Evolutionary conservation across 176 grass and related monocot species (phyloP).

Genomic region (Triticum aestivum): DNA sequence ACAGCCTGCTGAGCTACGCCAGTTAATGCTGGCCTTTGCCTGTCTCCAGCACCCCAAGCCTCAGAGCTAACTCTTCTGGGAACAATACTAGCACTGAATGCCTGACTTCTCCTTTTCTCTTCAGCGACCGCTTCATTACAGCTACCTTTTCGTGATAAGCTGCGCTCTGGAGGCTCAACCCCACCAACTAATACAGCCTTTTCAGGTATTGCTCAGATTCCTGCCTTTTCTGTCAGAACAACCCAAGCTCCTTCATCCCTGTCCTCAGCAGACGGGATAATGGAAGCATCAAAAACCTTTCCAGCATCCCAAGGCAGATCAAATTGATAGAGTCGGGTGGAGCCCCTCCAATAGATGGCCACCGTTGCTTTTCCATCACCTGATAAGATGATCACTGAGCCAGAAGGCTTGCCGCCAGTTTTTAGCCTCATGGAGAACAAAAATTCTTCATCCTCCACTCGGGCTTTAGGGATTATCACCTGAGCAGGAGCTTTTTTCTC

Average conservation of each 20-base stretch:
- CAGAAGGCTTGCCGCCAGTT: slow-evolving; percentile 91
- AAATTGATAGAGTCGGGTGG: slow-evolving; percentile 93
- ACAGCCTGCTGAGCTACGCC: slow-evolving; percentile 53
- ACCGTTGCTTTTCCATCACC: slow-evolving; percentile 97
- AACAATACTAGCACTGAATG: slow-evolving; percentile 49
- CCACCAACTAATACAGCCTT: slow-evolving; percentile 97
- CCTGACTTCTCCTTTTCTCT: slow-evolving; percentile 76
- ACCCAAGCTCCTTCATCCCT: slow-evolving; percentile 95
- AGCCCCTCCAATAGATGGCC: slow-evolving; percentile 85
- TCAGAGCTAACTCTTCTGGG: slow-evolving; percentile 82
- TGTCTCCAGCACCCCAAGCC: slow-evolving; percentile 80
- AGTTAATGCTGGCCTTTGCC: slow-evolving; percentile 58
- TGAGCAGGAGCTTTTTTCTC: slow-evolving; percentile 96
- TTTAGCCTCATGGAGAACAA: slow-evolving; percentile 86
- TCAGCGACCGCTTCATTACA: slow-evolving; percentile 79
- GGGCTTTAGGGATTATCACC: slow-evolving; percentile 92
- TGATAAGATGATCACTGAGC: slow-evolving; percentile 85
- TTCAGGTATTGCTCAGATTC: slow-evolving; percentile 95
- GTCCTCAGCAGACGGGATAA: slow-evolving; percentile 70
- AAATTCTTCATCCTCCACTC: slow-evolving; percentile 74
- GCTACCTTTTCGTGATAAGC: slow-evolving; percentile 96
- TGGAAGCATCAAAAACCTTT: slow-evolving; percentile 91
- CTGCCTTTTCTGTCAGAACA: slow-evolving; percentile 94
- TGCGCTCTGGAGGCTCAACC: slow-evolving; percentile 92
- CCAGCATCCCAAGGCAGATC: slow-evolving; percentile 93